Evolutionary conservation across 805 yeast genomes (phyloP).

Genomic region (Yarrowia sp.): DNA sequence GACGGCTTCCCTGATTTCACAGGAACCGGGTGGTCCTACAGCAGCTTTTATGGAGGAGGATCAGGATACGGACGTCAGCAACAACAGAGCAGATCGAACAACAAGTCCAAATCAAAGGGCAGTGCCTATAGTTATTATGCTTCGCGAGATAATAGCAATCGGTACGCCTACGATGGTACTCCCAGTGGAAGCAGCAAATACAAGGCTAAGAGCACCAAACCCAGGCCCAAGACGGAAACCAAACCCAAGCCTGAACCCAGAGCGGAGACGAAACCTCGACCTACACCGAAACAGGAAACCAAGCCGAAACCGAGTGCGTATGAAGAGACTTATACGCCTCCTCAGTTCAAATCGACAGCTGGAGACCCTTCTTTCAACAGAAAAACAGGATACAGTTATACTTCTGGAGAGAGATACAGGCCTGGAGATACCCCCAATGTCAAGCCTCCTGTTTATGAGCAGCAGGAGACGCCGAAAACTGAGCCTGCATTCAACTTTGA

Average conservation of each 20-base stretch:
- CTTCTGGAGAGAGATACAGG: constrained; percentile 7
- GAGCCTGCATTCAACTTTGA: constrained; percentile 5
- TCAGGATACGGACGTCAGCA: background rate
- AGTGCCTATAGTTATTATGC: constrained; percentile 27
- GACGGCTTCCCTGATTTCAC: constrained; percentile 9
- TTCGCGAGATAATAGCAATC: constrained; percentile 5
- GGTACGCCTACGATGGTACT: constrained; percentile 23
- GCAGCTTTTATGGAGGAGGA: background rate
- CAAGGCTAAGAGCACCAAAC: background rate
- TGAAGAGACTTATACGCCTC: constrained; percentile 13
- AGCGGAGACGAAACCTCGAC: constrained; percentile 19
- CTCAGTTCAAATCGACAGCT: constrained; percentile 34
- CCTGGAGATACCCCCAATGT: constrained; percentile 28
- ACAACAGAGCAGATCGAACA: constrained; percentile 12
- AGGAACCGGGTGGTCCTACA: background rate
- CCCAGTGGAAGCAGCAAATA: background rate
- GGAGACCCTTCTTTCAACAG: constrained; percentile 17
- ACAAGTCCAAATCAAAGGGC: constrained; percentile 1
- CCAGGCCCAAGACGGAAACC: constrained; percentile 12
- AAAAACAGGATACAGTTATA: constrained; percentile 29
- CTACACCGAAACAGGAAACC: constrained; percentile 10
- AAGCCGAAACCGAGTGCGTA: constrained; percentile 4
- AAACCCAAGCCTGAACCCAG: constrained; percentile 17
- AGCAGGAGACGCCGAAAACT: background rate
- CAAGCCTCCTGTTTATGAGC: constrained; percentile 29